Conservation (phyloP, 2,329 filamentous ascomycete genomes). For the Leptographium flavum region DNA sequence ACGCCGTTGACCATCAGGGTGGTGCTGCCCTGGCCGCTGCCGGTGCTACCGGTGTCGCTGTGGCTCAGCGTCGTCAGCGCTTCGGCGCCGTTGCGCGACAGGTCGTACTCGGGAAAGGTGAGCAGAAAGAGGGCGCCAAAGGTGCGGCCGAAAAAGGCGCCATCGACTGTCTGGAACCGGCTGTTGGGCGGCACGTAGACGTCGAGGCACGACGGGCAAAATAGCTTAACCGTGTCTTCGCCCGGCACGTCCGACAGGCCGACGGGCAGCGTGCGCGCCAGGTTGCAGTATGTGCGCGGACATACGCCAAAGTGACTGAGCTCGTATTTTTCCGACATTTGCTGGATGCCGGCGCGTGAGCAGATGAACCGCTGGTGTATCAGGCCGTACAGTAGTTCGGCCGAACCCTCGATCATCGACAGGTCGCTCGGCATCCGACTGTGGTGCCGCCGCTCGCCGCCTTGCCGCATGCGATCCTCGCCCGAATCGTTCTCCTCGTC, state of each 20-base stretch:
- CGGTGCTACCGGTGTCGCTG: constrained; percentile 3
- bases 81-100: constrained; percentile 56
- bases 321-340: constrained; percentile 99
- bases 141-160: constrained; percentile 94
- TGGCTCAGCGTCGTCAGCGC: constrained; percentile 27
- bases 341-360: constrained; percentile 87
- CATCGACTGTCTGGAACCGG: constrained; percentile 91
- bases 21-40: constrained; percentile 9
- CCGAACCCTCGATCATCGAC: constrained; percentile 89
- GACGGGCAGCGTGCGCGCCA: constrained; percentile 80
- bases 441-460: constrained; percentile 59
- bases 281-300: constrained; percentile 85
- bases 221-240: constrained; percentile 95
- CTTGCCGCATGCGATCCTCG: constrained; percentile 41
- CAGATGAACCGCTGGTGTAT: constrained; percentile 99
- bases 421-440: constrained; percentile 82
- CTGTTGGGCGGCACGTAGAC: constrained; percentile 97
- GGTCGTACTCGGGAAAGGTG: constrained; percentile 92
- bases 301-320: constrained; percentile 91
- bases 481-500: constrained; percentile 58
- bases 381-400: constrained; percentile 94
- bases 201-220: constrained; percentile 91
- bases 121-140: constrained; percentile 96
- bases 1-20: constrained; percentile 63
- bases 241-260: constrained; percentile 90